These are phyloP conservation scores for Letharia lupina DNA, from an alignment of 495 filamentous ascomycete species.

Conservation along the genomic window DNA sequence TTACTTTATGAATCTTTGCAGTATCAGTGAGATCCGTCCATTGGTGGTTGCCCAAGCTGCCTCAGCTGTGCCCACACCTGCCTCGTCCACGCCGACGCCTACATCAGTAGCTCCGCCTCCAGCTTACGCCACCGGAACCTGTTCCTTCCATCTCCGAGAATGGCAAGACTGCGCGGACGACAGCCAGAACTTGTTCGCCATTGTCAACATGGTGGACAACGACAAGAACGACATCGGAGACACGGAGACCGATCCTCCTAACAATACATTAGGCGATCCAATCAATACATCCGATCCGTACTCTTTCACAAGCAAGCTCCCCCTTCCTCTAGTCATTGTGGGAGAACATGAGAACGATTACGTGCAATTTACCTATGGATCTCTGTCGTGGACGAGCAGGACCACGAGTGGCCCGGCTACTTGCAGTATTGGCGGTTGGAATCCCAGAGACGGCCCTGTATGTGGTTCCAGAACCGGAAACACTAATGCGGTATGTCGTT, in stretches of 20 bases:
- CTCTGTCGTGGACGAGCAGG: slow-evolving; percentile 9
- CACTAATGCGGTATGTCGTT: too few species aligned
- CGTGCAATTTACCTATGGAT: slow-evolving; percentile 21
- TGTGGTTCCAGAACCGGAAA: neutral
- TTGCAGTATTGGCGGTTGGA: slow-evolving; percentile 16
- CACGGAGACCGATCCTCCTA: too few species aligned
- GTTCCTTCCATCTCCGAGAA: too few species aligned
- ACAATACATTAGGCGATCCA: neutral
- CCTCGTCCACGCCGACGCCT: too few species aligned
- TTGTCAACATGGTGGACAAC: too few species aligned
- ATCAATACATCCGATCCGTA: slow-evolving; percentile 4
- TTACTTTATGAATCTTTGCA: neutral
- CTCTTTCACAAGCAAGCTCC: slow-evolving; percentile 10
- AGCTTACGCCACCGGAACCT: too few species aligned
- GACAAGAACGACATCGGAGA: too few species aligned
- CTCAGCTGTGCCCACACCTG: too few species aligned
- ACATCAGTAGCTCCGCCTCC: too few species aligned
- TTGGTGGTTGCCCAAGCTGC: too few species aligned
- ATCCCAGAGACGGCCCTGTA: neutral
- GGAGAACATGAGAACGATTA: slow-evolving; percentile 24
- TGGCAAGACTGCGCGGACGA: too few species aligned
- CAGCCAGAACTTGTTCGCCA: too few species aligned
- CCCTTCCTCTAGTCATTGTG: slow-evolving; percentile 11
- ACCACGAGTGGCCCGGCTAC: slow-evolving; percentile 12
- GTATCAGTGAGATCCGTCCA: neutral